These are phyloP conservation scores for Sanghuangporus weigelae DNA, from an alignment of 1,284 basidiomycete species.

Conservation along the genomic window DNA sequence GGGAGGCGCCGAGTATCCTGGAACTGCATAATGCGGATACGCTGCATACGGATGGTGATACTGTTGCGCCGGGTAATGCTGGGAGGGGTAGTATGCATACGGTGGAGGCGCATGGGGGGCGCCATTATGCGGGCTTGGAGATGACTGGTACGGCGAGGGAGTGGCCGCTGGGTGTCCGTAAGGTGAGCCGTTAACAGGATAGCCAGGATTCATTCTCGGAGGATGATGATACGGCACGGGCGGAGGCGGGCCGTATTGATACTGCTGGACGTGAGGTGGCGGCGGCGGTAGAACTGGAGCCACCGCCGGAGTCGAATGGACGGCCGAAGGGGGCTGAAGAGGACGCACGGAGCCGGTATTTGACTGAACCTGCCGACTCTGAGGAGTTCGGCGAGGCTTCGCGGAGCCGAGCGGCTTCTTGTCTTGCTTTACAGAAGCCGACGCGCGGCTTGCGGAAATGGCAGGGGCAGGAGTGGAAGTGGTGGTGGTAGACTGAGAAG, in stretches of 20 bases:
- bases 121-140: conserved; percentile 37
- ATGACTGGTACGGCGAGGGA: conserved; percentile 32
- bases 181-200: conserved; percentile 51
- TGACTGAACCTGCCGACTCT: not conserved
- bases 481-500: not conserved
- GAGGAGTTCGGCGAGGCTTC: not conserved
- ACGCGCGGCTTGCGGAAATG: not conserved
- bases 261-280: conserved; percentile 16
- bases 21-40: conserved; percentile 52
- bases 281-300: conserved; percentile 36
- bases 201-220: conserved; percentile 58
- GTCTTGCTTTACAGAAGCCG: conserved; percentile 4
- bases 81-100: conserved; percentile 33
- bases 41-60: conserved; percentile 50
- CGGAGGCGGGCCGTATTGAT: conserved; percentile 34
- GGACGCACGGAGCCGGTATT: conserved; percentile 18
- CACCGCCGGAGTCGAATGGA: conserved; percentile 21
- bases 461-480: not conserved
- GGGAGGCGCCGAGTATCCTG: conserved; percentile 46
- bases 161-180: conserved; percentile 36
- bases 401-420: conserved; percentile 1
- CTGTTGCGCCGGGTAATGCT: conserved; percentile 34
- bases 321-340: conserved; percentile 37
- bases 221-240: conserved; percentile 35
- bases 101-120: conserved; percentile 23